Percentiles rank a stretch among this genome's conserved stretches.
Evolutionary conservation across 306 rosid species (phyloP).

Genomic region (Senna siamea): DNA sequence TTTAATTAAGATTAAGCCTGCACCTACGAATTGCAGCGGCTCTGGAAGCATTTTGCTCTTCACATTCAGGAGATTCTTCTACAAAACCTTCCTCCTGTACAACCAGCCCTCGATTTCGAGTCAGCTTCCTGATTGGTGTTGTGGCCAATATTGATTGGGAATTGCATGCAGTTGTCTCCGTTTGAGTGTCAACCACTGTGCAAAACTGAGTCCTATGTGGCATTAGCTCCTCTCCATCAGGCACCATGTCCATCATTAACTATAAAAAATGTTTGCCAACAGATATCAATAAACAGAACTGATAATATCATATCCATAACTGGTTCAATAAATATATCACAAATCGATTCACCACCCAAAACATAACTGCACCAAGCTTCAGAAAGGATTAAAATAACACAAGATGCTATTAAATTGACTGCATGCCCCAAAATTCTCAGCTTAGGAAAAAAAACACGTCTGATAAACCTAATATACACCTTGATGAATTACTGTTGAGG

Average conservation of each 20-base stretch:
- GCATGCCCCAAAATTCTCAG: background rate
- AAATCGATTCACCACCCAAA: too few relatives aligned
- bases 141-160: conserved; percentile 43
- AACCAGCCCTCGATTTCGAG: conserved; percentile 65
- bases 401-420: background rate
- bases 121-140: conserved; percentile 69
- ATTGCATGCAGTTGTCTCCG: conserved; percentile 26
- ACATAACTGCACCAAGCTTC: too few relatives aligned
- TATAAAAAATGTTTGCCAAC: conserved; percentile 43
- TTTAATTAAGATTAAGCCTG: conserved; percentile 50
- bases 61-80: conserved; percentile 59
- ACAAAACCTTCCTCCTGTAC: conserved; percentile 56
- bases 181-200: conserved; percentile 28
- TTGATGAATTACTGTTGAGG: background rate
- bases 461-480: background rate
- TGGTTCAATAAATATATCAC: background rate
- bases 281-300: background rate
- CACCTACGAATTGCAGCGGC: conserved; percentile 54
- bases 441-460: background rate
- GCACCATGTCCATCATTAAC: conserved; percentile 65
- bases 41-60: conserved; percentile 36
- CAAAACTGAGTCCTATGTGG: conserved; percentile 50
- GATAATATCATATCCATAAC: background rate
- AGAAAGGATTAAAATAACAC: background rate
- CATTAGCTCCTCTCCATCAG: conserved; percentile 78